Evolutionary conservation across 1,284 basidiomycete species (phyloP).

Genomic region (Malassezia equina): DNA sequence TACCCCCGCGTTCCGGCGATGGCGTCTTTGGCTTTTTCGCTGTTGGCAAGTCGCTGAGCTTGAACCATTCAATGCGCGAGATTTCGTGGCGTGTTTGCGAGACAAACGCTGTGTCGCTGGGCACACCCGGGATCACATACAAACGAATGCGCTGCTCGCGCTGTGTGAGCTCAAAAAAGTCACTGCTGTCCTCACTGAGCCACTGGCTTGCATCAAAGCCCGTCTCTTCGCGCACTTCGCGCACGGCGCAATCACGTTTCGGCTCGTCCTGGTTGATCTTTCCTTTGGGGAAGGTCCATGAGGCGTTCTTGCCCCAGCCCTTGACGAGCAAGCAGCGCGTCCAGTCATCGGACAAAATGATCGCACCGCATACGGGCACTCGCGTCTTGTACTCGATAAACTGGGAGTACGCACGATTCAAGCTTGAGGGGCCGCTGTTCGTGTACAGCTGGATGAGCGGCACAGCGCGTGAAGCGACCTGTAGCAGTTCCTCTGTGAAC

Average conservation of each 20-base stretch:
- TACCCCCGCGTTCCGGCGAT: constrained; percentile 53
- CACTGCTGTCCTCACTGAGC: constrained; percentile 28
- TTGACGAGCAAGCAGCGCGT: constrained; percentile 59
- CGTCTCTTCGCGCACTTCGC: constrained; percentile 53
- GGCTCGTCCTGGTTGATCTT: constrained; percentile 87
- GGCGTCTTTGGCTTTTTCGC: constrained; percentile 71
- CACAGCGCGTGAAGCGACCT: constrained; percentile 36
- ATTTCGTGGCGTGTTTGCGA: constrained; percentile 97
- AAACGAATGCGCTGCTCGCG: constrained; percentile 79
- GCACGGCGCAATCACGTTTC: constrained; percentile 49
- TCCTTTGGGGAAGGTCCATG: constrained; percentile 97
- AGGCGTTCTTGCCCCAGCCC: constrained; percentile 89
- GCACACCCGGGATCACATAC: constrained; percentile 81
- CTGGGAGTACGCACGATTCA: constrained; percentile 43
- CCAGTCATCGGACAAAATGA: constrained; percentile 80
- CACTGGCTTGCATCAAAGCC: constrained; percentile 40
- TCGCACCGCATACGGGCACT: constrained; percentile 96
- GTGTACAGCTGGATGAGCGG: constrained; percentile 45
- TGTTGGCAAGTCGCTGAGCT: constrained; percentile 74
- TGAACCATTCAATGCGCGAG: constrained; percentile 96
- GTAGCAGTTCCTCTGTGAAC: constrained; percentile 79
- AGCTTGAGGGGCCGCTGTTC: constrained; percentile 28
- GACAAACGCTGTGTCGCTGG: constrained; percentile 77
- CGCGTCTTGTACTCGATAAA: constrained; percentile 72
- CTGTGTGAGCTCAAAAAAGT: constrained; percentile 77